Evolutionary conservation across 345 rosid genomes (phyloP), one percentile per base, ranked within the genome.

Genomic region (Salix arbutifolia): DNA sequence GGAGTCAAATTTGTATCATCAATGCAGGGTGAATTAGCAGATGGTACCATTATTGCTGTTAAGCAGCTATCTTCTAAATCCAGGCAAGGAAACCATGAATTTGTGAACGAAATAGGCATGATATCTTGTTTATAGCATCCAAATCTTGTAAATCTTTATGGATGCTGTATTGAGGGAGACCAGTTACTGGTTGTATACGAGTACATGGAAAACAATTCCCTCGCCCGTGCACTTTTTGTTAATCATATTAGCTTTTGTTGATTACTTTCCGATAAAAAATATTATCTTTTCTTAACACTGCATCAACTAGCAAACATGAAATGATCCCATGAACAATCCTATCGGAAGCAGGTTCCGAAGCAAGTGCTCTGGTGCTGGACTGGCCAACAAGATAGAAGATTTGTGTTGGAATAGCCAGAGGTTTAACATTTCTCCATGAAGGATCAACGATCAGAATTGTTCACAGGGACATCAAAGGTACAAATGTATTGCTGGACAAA

Each of bases 201-300:
- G 67, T 65, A 65, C 67, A 65, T 65, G 67, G 67, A 30, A 65
- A 65, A 65, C 31, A 69, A 69, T 42, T 69, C 72, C 19, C 56
- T 42, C 13, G 56, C 72, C 13, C 85, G 77, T 40, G 89, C 87
- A 2, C 74, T 90, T 72, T 88, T 89, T 52, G 86, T 92, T 91
- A 81, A 85, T 88, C n/a, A 17, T 25, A 23, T 5, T 19, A 8
- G 25, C 5, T 10, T 21, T 60, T n/a, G 13, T 40, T 40, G 44
- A 40, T 21, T 4, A 60, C 7, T 60, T 21, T 46, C 1, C 18
- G 4, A 4, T 46, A 4, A 4, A 46, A 46, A 1, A 12, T 14
- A 46, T 12, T 46, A 33, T 33, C 35, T 33, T 4, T 14, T 46
- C 1, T 0, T 0, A 46, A 46, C 50, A 46, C 50, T 46, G 18